phyloP scores from a whole-genome alignment of 2,329 filamentous ascomycete genomes.

The Microdochium bolleyi region DNA sequence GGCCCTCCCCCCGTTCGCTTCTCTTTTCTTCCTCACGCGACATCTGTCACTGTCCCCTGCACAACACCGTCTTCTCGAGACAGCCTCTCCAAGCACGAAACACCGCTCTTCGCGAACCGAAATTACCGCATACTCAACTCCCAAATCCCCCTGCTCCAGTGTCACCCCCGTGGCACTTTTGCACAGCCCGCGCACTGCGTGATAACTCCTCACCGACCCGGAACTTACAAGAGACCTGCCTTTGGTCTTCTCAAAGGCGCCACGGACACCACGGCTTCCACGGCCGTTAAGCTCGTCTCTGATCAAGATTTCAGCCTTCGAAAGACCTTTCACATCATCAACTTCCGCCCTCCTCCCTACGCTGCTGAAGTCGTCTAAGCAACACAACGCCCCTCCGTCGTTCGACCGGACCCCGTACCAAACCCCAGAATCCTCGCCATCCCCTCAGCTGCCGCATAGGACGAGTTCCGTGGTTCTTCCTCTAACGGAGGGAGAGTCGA shows the following conservation, averaged over 20 bases:
- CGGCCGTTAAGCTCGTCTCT: constrained; percentile 54
- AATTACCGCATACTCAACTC: background rate
- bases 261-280: constrained; percentile 50
- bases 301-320: constrained; percentile 64
- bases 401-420: constrained; percentile 41
- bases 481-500: constrained; percentile 99
- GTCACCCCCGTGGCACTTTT: background rate
- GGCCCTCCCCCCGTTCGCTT: background rate
- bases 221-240: constrained; percentile 31
- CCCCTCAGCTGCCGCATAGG: constrained; percentile 99
- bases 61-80: background rate
- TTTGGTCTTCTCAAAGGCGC: constrained; percentile 64
- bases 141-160: background rate
- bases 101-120: background rate
- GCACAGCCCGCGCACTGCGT: background rate
- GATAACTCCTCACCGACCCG: background rate
- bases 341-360: constrained; percentile 52
- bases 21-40: background rate
- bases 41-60: background rate
- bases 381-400: constrained; percentile 37
- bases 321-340: constrained; percentile 59
- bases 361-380: constrained; percentile 40
- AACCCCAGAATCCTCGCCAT: constrained; percentile 47
- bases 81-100: background rate
- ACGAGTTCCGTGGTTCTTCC: constrained; percentile 97